These are phyloP conservation scores for Mortierella sp. DNA, from an alignment of 371 early-diverging fungal genomes.

Conservation along the genomic window DNA sequence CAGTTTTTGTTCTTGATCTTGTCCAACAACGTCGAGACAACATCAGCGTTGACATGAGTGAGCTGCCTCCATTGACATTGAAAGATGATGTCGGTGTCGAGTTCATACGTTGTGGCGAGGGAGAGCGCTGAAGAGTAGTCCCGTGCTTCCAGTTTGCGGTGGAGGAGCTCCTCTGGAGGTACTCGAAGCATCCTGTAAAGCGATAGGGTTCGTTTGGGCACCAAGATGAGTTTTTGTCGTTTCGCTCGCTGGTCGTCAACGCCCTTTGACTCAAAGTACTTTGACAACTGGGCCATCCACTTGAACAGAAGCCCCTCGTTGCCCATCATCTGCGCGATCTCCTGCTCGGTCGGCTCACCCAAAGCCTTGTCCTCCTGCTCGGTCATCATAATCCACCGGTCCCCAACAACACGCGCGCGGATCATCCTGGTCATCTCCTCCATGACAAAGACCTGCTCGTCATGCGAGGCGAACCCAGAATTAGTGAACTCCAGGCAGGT, in stretches of 20 bases:
- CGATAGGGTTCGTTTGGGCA: slow-evolving; percentile 56
- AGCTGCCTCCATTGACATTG: slow-evolving; percentile 73
- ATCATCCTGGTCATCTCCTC: slow-evolving; percentile 60
- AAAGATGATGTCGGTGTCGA: slow-evolving; percentile 74
- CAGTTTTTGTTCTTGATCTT: slow-evolving; percentile 74
- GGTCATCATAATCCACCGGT: slow-evolving; percentile 56
- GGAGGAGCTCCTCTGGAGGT: slow-evolving; percentile 58
- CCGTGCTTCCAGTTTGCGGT: slow-evolving; percentile 57
- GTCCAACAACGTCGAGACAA: slow-evolving; percentile 65
- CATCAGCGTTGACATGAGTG: slow-evolving; percentile 52
- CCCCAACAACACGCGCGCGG: slow-evolving; percentile 58
- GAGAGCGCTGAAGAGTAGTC: slow-evolving; percentile 78
- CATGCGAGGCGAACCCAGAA: slow-evolving; percentile 48
- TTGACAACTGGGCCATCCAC: slow-evolving; percentile 42
- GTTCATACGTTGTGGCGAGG: slow-evolving; percentile 65
- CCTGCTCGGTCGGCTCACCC: slow-evolving; percentile 52
- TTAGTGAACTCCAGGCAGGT: slow-evolving; percentile 56
- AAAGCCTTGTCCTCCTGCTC: slow-evolving; percentile 58
- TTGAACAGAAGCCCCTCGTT: slow-evolving; percentile 49
- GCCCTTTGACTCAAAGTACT: slow-evolving; percentile 35
- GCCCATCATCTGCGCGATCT: slow-evolving; percentile 55
- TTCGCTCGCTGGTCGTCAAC: slow-evolving; percentile 17
- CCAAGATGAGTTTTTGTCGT: slow-evolving; percentile 45
- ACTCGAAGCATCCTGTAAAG: slow-evolving; percentile 58
- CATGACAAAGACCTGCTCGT: slow-evolving; percentile 57